These are phyloP conservation scores for Aspergillus leporis DNA, from an alignment of 495 filamentous ascomycete species.

Conservation along the genomic window DNA sequence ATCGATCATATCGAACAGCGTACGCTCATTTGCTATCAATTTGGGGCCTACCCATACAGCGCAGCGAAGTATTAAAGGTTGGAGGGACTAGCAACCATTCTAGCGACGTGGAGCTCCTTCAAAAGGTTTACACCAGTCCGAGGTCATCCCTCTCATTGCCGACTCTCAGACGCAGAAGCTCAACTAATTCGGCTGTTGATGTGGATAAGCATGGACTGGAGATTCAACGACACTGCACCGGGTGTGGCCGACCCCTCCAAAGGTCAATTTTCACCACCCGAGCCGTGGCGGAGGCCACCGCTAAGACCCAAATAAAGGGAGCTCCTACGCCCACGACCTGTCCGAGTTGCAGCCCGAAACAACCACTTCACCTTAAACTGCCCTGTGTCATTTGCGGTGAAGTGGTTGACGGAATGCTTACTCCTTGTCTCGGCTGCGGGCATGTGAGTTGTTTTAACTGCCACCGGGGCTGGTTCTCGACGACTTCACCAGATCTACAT, in stretches of 20 bases:
- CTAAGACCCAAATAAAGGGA: conserved; percentile 25
- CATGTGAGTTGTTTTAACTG: conserved; percentile 54
- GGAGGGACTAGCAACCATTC: conserved; percentile 24
- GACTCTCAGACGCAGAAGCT: conserved; percentile 12
- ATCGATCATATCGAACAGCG: conserved; percentile 68
- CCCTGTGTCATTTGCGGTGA: conserved; percentile 51
- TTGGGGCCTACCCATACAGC: conserved; percentile 75
- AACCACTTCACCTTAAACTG: conserved; percentile 38
- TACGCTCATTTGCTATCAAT: conserved; percentile 82
- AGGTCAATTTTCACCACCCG: conserved; percentile 40
- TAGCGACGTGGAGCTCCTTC: conserved; percentile 19
- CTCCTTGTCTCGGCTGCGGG: conserved; percentile 53
- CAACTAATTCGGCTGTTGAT: conserved; percentile 2
- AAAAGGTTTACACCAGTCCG: conserved; percentile 27
- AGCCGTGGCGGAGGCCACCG: conserved; percentile 19
- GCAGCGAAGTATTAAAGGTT: conserved; percentile 84
- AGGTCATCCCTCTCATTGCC: conserved; percentile 27
- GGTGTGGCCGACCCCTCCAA: conserved; percentile 44
- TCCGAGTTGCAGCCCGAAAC: conserved; percentile 40
- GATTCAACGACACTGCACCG: conserved; percentile 46
- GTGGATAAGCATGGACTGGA: conserved; percentile 32
- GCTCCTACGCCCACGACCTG: conserved; percentile 26
- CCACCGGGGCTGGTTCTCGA: conserved; percentile 43
- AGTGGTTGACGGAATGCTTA: conserved; percentile 48
- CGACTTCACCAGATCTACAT: conserved; percentile 9